These are phyloP conservation scores for Pycnococcus provasolii DNA, from an alignment of 139 green algal genomes.

Conservation along the genomic window DNA sequence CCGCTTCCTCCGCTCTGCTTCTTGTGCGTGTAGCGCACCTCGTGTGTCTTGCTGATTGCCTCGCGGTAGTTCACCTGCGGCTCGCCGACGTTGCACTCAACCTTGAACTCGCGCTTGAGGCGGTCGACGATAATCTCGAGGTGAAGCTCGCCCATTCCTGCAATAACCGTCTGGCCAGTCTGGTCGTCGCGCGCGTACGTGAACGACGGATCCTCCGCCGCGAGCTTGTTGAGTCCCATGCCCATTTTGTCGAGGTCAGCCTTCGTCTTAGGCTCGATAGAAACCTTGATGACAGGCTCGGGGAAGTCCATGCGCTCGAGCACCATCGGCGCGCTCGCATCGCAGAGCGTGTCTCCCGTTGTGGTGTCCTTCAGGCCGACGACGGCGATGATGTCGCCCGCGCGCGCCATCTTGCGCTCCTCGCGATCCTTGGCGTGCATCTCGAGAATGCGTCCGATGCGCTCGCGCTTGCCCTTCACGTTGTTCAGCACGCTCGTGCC, in stretches of 20 bases:
- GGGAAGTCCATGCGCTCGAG: constrained; percentile 99
- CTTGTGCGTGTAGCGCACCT: constrained; percentile 94
- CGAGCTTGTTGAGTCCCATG: constrained; percentile 87
- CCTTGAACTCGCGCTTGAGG: constrained; percentile 93
- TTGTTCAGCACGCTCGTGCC: constrained; percentile 83
- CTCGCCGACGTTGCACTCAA: constrained; percentile 64
- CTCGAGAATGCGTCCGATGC: constrained; percentile 88
- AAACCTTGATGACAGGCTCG: constrained; percentile 98
- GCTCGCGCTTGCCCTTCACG: constrained; percentile 94
- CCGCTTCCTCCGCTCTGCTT: constrained; percentile 94
- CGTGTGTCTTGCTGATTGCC: constrained; percentile 62
- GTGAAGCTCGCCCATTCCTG: constrained; percentile 99
- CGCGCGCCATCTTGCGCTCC: constrained; percentile 78
- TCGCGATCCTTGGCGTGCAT: constrained; percentile 98
- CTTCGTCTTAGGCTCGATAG: constrained; percentile 97
- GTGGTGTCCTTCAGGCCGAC: constrained; percentile 88
- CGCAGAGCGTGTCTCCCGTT: constrained; percentile 93
- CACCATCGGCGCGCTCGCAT: constrained; percentile 77
- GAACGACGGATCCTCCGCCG: constrained; percentile 96
- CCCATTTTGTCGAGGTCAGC: constrained; percentile 93
- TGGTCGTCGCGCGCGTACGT: constrained; percentile 87
- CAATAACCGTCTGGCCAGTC: constrained; percentile 88
- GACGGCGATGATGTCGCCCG: constrained; percentile 94
- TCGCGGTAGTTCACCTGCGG: constrained; percentile 97
- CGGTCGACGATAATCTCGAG: constrained; percentile 98